Percentiles rank a stretch among this genome's conserved stretches.
Conservation (phyloP, 192 early-diverging fungal species). For the Funneliformis geosporum region DNA sequence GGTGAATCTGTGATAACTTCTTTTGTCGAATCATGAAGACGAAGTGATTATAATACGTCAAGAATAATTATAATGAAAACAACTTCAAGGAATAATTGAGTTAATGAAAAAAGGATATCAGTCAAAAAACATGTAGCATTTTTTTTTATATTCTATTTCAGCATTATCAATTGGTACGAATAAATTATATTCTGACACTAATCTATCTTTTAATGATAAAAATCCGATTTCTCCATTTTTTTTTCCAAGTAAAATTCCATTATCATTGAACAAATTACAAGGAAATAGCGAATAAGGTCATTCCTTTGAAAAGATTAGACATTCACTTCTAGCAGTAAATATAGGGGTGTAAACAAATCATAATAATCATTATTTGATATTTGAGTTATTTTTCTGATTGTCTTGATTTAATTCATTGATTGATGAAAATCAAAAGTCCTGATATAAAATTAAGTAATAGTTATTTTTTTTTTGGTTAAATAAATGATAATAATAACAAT, state of each 20-base stretch:
- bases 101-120: constrained; percentile 25
- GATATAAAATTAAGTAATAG: background rate
- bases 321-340: background rate
- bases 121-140: constrained; percentile 23
- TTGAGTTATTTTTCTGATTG: background rate
- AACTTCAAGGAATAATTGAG: background rate
- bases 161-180: background rate
- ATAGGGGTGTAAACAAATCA: background rate
- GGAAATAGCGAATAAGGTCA: background rate
- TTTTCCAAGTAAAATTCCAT: constrained; percentile 11
- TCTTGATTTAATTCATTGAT: background rate
- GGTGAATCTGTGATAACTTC: background rate
- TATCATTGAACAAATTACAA: background rate
- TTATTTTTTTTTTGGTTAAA: no score
- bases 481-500: no score
- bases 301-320: background rate
- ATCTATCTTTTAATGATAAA: background rate
- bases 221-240: constrained; percentile 27
- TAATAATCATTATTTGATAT: background rate
- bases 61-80: background rate
- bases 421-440: background rate
- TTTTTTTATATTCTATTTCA: background rate
- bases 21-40: background rate
- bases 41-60: constrained; percentile 7
- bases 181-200: background rate